Evolutionary conservation across 768 basidiomycete species (phyloP).

Genomic region (Boletales sp.): DNA sequence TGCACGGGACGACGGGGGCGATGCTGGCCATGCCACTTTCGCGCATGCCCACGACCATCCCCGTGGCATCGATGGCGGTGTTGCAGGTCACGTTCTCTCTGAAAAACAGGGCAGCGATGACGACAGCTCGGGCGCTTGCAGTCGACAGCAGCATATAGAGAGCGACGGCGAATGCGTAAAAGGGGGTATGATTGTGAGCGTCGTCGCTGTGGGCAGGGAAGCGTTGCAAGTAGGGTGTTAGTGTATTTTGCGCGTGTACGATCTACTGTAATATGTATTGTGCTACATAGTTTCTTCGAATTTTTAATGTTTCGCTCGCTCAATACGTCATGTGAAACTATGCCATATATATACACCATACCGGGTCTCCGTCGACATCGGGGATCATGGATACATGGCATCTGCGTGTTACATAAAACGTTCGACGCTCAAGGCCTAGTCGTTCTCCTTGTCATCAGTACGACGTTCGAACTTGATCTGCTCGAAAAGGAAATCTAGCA

Average conservation of each 20-base stretch:
- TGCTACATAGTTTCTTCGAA: no score
- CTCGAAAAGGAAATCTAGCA: no score
- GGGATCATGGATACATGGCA: no score
- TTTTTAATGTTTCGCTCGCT: no score
- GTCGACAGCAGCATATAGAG: background rate
- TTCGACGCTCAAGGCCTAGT: no score
- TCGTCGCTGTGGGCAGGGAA: background rate
- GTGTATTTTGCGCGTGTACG: background rate
- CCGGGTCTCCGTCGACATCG: no score
- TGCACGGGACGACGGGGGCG: background rate
- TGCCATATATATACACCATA: no score
- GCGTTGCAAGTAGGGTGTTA: background rate
- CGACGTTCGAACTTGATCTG: no score
- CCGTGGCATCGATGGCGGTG: constrained; percentile 7
- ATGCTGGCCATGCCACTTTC: background rate
- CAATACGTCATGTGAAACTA: no score
- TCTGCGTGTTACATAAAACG: no score
- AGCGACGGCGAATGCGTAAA: background rate
- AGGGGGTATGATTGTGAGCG: background rate
- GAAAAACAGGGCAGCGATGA: constrained; percentile 7
- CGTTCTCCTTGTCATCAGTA: no score
- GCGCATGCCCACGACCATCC: no score
- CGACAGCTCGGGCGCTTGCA: constrained; percentile 8
- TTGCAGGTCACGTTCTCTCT: background rate
- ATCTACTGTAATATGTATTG: background rate